Evolutionary conservation across 306 rosid species (phyloP), one percentile per base, ranked within the genome.

Genomic region (Adenanthera pavonina): DNA sequence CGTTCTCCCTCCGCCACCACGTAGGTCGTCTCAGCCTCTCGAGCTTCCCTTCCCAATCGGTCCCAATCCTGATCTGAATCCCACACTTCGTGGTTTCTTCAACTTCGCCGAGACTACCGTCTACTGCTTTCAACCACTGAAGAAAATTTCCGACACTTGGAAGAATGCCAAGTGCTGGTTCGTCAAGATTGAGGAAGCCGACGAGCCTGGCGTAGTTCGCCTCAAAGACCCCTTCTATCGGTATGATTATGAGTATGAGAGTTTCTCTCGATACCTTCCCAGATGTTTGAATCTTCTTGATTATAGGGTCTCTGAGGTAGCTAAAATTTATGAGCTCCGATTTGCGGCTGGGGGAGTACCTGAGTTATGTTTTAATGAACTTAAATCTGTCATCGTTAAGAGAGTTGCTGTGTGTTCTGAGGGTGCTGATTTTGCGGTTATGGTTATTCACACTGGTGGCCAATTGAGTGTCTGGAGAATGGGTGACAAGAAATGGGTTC

Each of bases 11-110:
- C 44, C 3, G 7, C 30, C 10, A 0, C 2, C 34, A 6, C 15
- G 3, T 14, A 40, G 15, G 33, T 51, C 56, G 2, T 52, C 56
- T 15, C 7, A 1, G 6, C 9, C 59, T 0, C 41, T 76, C 10
- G 8, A 30, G 16, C 70, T 76, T 76, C 80, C 71, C 12, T 76
- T 43, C 20, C 79, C 79, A 15, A 44, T 76, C 15, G 43, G 57
- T 33, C 46, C 33, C 62, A 19, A 17, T 12, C 33, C 33, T 56
- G 11, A 19, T 19, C 11, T 6, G 60, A 7, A 54, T 16, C 25
- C 25, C 25, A 3, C 0, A n/a, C 25, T 3, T 6, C 3, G 12
- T 19, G 62, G 62, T 19, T 8, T 7, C 12, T 56, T 7, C 53
- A 20, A 15, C 2, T 46, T 75, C 1, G 36, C 43, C 7, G 57